Evolutionary conservation across 2,329 filamentous ascomycete genomes (phyloP), one percentile per base, ranked within the genome.

Genomic region (Aureobasidium pullulans): DNA sequence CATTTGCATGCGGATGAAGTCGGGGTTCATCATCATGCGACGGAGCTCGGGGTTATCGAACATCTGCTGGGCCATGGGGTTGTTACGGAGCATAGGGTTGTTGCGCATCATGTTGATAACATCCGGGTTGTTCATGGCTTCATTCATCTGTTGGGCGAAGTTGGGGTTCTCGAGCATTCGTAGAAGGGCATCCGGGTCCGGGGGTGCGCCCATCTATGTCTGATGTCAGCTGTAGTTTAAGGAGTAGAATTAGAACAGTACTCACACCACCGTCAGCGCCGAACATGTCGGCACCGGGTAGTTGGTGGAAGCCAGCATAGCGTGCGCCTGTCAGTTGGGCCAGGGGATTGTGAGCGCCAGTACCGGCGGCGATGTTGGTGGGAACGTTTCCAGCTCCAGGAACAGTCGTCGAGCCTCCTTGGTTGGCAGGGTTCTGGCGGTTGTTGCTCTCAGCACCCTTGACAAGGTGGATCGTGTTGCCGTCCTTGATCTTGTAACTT

Each of bases 391-490:
- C 76, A 19, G 77, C 72, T 37, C 68, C 68, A n/a, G 67, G 60
- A n/a, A 67, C 67, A 10, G 75, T 69, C 13, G 67, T 60, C 6
- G 76, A 69, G 59, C 72, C 71, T 50, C 75, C 72, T 66, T 81
- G 79, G 62, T 74, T 77, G 19, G 81, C 75, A 13, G 79, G 80
- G 64, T 80, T 81, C 67, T 83, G 81, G 60, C 81, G 79, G 63
- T 80, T 81, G 68, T 95, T 96, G 81, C 92, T 96, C 62, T 89
- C 89, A 46, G 94, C 93, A 71, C 91, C 95, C 80, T 96, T 96
- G 68, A 99, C 94, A 68, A 99, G 83, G 73, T 99, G 94, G 66
- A 99, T 85, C 16, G 93, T 97, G 75, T 97, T 94, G 64, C 92
- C 91, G 64, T 90, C 82, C 80, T 96, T 96, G 75, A 99, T 92